Conservation (phyloP, 2,329 filamentous ascomycete genomes). For the Fusarium brachygibbosum region DNA sequence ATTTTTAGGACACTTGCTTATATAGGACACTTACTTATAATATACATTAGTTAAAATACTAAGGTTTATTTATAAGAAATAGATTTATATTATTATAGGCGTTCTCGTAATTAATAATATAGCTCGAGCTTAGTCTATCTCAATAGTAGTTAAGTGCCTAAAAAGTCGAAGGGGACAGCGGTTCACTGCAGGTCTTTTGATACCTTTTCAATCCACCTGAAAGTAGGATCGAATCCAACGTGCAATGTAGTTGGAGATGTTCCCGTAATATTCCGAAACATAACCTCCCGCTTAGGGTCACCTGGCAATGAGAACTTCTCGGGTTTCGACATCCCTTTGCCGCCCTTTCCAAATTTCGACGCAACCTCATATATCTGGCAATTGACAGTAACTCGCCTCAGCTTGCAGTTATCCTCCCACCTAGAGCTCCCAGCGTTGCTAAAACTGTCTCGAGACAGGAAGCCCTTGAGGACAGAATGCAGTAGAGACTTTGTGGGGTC, state of each 20-base stretch:
- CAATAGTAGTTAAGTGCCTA: no score
- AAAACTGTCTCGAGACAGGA: neutral
- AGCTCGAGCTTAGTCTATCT: no score
- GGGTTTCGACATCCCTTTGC: neutral
- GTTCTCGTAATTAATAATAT: no score
- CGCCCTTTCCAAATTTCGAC: neutral
- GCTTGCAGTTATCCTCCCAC: conserved; percentile 4
- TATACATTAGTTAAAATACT: no score
- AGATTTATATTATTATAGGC: no score
- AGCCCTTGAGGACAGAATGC: neutral
- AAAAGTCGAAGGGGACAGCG: no score
- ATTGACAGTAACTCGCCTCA: neutral
- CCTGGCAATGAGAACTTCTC: neutral
- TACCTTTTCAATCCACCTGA: neutral
- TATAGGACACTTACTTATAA: no score
- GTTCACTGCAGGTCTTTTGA: neutral
- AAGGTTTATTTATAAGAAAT: no score
- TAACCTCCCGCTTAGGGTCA: neutral
- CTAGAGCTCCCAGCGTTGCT: neutral
- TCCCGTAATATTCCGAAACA: neutral
- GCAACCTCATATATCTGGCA: neutral
- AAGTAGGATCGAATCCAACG: neutral
- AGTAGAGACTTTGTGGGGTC: neutral
- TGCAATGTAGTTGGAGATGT: fast-evolving
- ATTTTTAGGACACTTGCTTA: no score